Conservation (phyloP, 495 filamentous ascomycete genomes). For the Chaetomium fimeti region DNA sequence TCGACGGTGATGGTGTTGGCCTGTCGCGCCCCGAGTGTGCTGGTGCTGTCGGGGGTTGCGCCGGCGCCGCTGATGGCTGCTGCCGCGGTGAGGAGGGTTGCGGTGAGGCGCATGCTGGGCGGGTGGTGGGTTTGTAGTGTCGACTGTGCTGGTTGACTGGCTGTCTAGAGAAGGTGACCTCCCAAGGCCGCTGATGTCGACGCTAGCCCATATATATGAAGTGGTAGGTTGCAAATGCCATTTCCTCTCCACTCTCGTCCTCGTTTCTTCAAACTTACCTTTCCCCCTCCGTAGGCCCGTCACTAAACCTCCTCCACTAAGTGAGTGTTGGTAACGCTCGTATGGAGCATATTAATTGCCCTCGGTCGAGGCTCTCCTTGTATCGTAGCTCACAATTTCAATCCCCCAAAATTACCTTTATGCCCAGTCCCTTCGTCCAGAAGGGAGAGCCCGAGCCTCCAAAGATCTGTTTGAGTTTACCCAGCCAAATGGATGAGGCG, state of each 20-base stretch:
- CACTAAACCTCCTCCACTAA: background rate
- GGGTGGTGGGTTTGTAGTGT: conserved; percentile 11
- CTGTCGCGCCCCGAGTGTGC: conserved; percentile 32
- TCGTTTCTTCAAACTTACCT: too few relatives aligned
- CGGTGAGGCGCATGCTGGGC: conserved; percentile 19
- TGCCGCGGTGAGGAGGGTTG: conserved; percentile 26
- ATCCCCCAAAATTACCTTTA: background rate
- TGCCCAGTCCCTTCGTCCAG: background rate
- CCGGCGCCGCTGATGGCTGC: conserved; percentile 10
- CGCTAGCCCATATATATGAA: too few relatives aligned
- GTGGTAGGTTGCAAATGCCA: too few relatives aligned
- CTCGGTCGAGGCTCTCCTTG: background rate
- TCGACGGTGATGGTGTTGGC: conserved; percentile 45
- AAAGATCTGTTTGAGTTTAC: background rate
- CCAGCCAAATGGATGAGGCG: background rate
- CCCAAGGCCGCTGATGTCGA: too few relatives aligned
- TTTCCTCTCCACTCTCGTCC: too few relatives aligned
- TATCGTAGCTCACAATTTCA: background rate
- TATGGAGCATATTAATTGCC: background rate
- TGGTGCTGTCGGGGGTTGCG: background rate
- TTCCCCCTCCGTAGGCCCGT: background rate
- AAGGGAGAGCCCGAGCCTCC: background rate
- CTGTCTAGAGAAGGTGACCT: background rate
- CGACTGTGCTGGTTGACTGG: background rate
- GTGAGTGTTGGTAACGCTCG: background rate